Evolutionary conservation across 2,329 filamentous ascomycete genomes (phyloP).

Genomic region (Akanthomyces muscarius): DNA sequence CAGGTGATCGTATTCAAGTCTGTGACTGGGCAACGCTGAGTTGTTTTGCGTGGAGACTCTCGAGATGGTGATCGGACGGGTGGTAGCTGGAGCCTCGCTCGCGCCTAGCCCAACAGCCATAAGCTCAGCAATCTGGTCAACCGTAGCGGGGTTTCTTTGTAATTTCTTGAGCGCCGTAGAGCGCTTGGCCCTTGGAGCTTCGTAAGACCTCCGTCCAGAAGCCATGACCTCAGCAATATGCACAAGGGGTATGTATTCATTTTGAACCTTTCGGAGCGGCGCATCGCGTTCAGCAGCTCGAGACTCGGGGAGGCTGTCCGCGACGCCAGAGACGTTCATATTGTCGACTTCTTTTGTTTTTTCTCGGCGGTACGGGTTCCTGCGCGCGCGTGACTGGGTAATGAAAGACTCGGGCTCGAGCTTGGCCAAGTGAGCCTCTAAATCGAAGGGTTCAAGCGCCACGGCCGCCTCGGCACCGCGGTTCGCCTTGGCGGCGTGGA

Average conservation of each 20-base stretch:
- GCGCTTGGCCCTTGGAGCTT: background rate
- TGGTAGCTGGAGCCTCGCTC: background rate
- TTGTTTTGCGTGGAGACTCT: background rate
- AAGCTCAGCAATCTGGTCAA: background rate
- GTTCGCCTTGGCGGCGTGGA: conserved; percentile 38
- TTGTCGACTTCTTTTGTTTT: conserved; percentile 17
- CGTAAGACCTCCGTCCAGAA: background rate
- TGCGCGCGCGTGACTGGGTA: conserved; percentile 19
- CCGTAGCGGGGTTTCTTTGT: background rate
- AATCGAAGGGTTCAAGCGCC: conserved; percentile 24
- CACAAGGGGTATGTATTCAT: background rate
- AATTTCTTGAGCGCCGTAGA: background rate
- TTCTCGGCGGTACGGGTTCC: conserved; percentile 28
- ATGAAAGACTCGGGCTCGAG: conserved; percentile 27
- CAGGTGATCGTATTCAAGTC: conserved; percentile 2
- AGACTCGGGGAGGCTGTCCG: background rate
- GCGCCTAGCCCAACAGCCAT: background rate
- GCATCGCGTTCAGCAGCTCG: background rate
- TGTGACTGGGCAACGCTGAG: background rate
- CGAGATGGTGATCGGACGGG: background rate
- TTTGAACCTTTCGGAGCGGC: background rate
- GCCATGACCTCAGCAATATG: background rate
- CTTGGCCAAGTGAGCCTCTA: conserved; percentile 21
- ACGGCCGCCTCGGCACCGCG: conserved; percentile 27
- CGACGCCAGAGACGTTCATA: background rate